Evolutionary conservation across 805 yeast species (phyloP).

Genomic region (Dipodascus albidus): DNA sequence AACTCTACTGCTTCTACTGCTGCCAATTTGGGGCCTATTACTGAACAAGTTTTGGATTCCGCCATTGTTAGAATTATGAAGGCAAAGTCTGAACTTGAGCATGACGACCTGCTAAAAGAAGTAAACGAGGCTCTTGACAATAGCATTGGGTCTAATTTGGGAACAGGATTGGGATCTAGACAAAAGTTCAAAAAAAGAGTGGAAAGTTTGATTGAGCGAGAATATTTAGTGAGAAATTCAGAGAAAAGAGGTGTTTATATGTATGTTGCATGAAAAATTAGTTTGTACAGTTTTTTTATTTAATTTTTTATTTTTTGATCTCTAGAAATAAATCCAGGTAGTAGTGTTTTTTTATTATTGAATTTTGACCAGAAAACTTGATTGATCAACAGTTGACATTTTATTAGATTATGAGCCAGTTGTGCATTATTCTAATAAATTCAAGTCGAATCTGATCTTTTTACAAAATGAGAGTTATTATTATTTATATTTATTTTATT

Average conservation of each 20-base stretch:
- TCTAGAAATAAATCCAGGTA: too few relatives aligned
- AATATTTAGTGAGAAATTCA: slow-evolving; percentile 63
- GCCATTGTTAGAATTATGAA: slow-evolving; percentile 86
- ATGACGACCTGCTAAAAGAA: slow-evolving; percentile 26
- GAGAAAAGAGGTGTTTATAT: slow-evolving; percentile 49
- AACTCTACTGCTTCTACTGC: slow-evolving; percentile 40
- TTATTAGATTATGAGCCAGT: too few relatives aligned
- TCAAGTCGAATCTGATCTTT: too few relatives aligned
- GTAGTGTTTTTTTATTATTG: too few relatives aligned
- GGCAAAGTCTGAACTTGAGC: slow-evolving; percentile 7
- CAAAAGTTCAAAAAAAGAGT: slow-evolving; percentile 45
- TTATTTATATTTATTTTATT: too few relatives aligned
- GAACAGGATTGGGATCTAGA: slow-evolving; percentile 54
- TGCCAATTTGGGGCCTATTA: slow-evolving; percentile 37
- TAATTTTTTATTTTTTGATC: too few relatives aligned
- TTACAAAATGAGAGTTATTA: too few relatives aligned
- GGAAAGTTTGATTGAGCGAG: slow-evolving; percentile 68
- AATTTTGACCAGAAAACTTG: too few relatives aligned
- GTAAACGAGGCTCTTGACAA: slow-evolving; percentile 54
- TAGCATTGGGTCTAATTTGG: slow-evolving; percentile 51
- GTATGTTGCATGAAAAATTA: slow-evolving; percentile 57
- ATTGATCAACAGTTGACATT: too few relatives aligned
- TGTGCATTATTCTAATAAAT: too few relatives aligned
- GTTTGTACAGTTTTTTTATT: too few relatives aligned
- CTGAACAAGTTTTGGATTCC: slow-evolving; percentile 60